Conservation (phyloP, 2,329 filamentous ascomycete species). For the Sporothrix sp. region DNA sequence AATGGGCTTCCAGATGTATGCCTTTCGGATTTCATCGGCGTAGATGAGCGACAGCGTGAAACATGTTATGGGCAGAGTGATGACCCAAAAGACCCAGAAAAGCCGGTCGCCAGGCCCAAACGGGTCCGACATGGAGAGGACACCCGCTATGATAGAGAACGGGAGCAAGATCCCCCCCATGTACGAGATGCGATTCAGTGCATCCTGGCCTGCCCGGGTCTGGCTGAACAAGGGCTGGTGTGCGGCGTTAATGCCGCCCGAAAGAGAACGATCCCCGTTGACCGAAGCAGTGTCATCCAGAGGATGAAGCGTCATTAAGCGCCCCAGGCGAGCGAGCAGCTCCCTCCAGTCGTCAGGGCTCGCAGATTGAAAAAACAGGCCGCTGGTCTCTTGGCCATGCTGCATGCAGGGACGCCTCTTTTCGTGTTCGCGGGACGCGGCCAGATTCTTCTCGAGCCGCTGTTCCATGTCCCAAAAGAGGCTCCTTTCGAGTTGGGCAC, state of each 20-base stretch:
- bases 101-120: slow-evolving; percentile 32
- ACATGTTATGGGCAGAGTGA: slow-evolving; percentile 29
- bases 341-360: slow-evolving; percentile 23
- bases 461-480: slow-evolving; percentile 25
- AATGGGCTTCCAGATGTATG: slow-evolving; percentile 31
- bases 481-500: not conserved
- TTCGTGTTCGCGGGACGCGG: slow-evolving; percentile 11
- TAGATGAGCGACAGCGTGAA: slow-evolving; percentile 36
- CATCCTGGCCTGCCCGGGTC: slow-evolving; percentile 28
- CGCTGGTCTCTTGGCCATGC: not conserved
- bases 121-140: slow-evolving; percentile 37
- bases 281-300: too few relatives aligned
- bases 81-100: slow-evolving; percentile 43
- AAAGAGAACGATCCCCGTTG: not conserved
- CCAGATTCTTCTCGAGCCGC: slow-evolving; percentile 29
- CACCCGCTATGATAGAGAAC: slow-evolving; percentile 36
- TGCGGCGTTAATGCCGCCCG: not conserved
- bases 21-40: slow-evolving; percentile 36
- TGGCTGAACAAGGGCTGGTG: not conserved
- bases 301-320: slow-evolving; percentile 21
- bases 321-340: slow-evolving; percentile 24
- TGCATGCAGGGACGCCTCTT: slow-evolving; percentile 6
- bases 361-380: too few relatives aligned
- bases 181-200: slow-evolving; percentile 39
- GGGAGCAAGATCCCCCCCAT: slow-evolving; percentile 40